Conservation (phyloP, 1,284 basidiomycete species). For the Ceratobasidium sp. region DNA sequence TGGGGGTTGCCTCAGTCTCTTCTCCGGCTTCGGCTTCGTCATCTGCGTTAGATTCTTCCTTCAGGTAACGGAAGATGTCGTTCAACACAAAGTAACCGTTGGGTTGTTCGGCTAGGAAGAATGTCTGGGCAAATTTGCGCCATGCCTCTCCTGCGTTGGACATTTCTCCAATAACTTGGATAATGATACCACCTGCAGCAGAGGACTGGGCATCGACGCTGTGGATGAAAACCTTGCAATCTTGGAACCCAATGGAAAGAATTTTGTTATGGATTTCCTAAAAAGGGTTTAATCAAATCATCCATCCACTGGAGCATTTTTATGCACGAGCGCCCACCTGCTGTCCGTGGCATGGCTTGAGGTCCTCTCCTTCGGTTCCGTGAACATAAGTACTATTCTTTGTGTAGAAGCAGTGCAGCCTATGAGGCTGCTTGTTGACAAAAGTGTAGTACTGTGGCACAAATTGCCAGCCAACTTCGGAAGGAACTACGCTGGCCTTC, state of each 20-base stretch:
- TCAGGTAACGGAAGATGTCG: constrained; percentile 97
- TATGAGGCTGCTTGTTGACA: constrained; percentile 96
- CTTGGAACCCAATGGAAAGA: constrained; percentile 90
- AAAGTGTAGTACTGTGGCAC: constrained; percentile 97
- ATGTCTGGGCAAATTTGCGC: constrained; percentile 99
- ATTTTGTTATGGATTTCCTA: constrained; percentile 99
- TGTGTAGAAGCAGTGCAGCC: constrained; percentile 99
- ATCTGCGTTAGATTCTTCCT: constrained; percentile 90
- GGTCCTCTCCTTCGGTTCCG: constrained; percentile 95
- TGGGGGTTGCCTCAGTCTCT: constrained; percentile 48
- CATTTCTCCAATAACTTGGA: constrained; percentile 99
- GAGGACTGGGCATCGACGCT: constrained; percentile 95
- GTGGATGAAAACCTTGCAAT: constrained; percentile 98
- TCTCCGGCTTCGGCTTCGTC: constrained; percentile 69
- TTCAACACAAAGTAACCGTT: constrained; percentile 99
- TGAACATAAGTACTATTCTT: constrained; percentile 98
- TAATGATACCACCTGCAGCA: constrained; percentile 95
- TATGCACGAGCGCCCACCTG: constrained; percentile 69
- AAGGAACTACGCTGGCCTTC: constrained; percentile 55
- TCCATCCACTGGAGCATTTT: constrained; percentile 15
- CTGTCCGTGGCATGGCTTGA: constrained; percentile 90
- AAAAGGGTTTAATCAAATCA: constrained; percentile 29
- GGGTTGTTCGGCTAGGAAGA: constrained; percentile 99
- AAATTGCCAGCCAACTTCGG: constrained; percentile 97
- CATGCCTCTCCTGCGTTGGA: constrained; percentile 91